phyloP scores from a whole-genome alignment of 495 filamentous ascomycete genomes.

The Astrothelium macrocarpum region DNA sequence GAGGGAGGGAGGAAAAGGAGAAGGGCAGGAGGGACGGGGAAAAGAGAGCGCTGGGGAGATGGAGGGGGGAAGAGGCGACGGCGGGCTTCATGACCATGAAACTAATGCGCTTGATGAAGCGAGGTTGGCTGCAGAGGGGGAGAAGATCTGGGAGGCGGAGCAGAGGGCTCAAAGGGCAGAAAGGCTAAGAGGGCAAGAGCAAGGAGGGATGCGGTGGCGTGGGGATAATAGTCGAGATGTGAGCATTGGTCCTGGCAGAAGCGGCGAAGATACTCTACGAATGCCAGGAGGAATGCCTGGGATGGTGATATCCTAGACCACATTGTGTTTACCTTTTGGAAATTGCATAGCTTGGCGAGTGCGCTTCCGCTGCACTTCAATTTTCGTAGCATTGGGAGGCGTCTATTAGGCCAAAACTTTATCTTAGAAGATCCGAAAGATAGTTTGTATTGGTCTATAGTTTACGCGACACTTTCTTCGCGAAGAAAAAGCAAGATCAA shows the following conservation, averaged over 20 bases:
- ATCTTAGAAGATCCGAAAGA: neutral
- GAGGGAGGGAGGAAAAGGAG: conserved; percentile 8
- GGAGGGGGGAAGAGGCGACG: neutral
- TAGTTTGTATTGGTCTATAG: neutral
- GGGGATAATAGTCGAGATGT: neutral
- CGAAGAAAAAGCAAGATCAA: neutral
- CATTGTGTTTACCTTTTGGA: too few relatives aligned
- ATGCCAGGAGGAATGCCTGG: conserved; percentile 1
- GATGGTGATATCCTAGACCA: neutral
- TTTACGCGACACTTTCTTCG: neutral
- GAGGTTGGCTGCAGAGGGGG: neutral
- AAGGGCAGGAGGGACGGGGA: neutral
- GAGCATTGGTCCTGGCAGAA: neutral
- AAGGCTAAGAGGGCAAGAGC: neutral
- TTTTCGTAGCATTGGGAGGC: neutral
- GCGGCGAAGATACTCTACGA: neutral
- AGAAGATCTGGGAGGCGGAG: conserved; percentile 2
- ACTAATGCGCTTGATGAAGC: neutral
- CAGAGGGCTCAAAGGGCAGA: conserved; percentile 1
- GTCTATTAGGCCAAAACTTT: neutral
- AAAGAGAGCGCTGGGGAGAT: conserved; percentile 2
- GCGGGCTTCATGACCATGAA: too few relatives aligned
- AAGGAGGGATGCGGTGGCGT: conserved; percentile 1
- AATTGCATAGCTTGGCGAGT: neutral
- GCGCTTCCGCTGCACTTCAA: neutral